These are phyloP conservation scores for Nitzschia inconspicua DNA, from an alignment of 108 stramenopile genomes.

Conservation along the genomic window DNA sequence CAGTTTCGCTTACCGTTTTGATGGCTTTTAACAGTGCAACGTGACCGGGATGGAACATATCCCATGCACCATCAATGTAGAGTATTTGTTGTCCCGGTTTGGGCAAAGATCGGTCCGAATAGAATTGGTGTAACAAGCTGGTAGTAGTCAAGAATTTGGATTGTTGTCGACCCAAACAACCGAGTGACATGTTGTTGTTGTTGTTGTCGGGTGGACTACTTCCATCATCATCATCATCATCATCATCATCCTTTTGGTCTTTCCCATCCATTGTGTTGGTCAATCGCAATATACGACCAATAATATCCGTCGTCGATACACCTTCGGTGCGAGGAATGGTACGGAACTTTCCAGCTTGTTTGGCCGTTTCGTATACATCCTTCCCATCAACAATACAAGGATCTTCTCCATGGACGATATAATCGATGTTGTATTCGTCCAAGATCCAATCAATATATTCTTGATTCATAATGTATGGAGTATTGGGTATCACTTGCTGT, in stretches of 20 bases:
- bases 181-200: no score
- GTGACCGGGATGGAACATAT: slow-evolving; percentile 99
- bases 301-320: slow-evolving; percentile 98
- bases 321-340: slow-evolving; percentile 98
- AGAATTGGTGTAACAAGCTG: slow-evolving; percentile 90
- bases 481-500: slow-evolving; percentile 93
- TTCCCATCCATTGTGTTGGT: no score
- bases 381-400: slow-evolving; percentile 96
- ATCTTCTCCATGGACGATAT: slow-evolving; percentile 98
- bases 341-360: slow-evolving; percentile 71
- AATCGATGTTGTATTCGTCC: slow-evolving; percentile 85
- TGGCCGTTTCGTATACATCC: slow-evolving; percentile 87
- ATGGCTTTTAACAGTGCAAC: slow-evolving; percentile 85
- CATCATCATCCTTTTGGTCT: slow-evolving; percentile 76
- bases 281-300: slow-evolving; percentile 96
- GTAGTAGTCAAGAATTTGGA: slow-evolving; percentile 94
- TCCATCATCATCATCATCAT: slow-evolving; percentile 1
- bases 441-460: slow-evolving; percentile 94
- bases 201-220: no score
- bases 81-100: slow-evolving; percentile 80
- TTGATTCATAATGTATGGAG: slow-evolving; percentile 95
- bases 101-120: slow-evolving; percentile 84
- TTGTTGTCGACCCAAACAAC: slow-evolving; percentile 22
- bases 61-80: slow-evolving; percentile 98
- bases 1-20: slow-evolving; percentile 44